Percentiles rank a stretch among this genome's conserved stretches.
Evolutionary conservation across 2,329 filamentous ascomycete species (phyloP).

Genomic region (Talaromyces verruculosus): DNA sequence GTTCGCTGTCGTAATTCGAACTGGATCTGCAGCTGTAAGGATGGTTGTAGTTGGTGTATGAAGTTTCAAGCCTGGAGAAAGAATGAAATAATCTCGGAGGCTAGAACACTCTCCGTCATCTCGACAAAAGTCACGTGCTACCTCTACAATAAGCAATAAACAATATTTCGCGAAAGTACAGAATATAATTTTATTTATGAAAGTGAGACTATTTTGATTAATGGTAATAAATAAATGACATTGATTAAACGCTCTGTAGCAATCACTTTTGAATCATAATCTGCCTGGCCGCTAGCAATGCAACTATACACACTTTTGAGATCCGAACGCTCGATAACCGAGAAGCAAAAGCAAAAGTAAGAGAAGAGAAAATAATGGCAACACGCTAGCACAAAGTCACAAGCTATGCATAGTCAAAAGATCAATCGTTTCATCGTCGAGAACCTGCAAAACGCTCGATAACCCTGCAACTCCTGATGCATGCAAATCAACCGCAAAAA

Average conservation of each 20-base stretch:
- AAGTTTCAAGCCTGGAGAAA: background rate
- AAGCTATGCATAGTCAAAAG: background rate
- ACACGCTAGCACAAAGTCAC: background rate
- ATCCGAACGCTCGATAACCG: background rate
- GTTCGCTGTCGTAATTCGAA: background rate
- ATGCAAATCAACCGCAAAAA: constrained; percentile 20
- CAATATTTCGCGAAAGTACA: background rate
- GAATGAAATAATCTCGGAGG: background rate
- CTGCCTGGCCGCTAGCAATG: constrained; percentile 1
- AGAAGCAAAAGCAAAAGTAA: background rate
- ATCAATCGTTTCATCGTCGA: background rate
- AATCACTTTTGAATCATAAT: constrained; percentile 5
- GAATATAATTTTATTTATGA: background rate
- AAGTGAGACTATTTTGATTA: background rate
- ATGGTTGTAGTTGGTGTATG: background rate
- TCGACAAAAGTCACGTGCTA: constrained; percentile 8
- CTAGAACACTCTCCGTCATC: background rate
- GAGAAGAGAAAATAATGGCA: background rate
- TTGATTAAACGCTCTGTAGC: background rate
- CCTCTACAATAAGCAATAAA: background rate
- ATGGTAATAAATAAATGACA: background rate
- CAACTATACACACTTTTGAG: constrained; percentile 9
- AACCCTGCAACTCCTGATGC: constrained; percentile 17
- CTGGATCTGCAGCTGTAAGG: background rate
- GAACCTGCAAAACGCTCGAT: constrained; percentile 18